These are phyloP conservation scores for Eutrema japonicum DNA, from an alignment of 345 rosid species.

Conservation along the genomic window DNA sequence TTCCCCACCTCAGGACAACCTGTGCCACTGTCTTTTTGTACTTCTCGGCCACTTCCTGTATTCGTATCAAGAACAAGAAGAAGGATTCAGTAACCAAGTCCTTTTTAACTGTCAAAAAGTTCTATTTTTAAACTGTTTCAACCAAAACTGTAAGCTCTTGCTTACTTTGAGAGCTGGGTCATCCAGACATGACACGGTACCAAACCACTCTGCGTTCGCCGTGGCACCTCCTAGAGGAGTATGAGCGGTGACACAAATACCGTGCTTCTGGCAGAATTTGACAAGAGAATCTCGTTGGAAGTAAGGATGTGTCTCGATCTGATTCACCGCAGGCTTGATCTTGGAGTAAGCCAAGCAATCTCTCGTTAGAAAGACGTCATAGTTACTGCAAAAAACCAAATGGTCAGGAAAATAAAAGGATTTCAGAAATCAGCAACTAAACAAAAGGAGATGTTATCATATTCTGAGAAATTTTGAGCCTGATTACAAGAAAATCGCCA, in stretches of 20 bases:
- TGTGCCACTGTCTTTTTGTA: conserved; percentile 78
- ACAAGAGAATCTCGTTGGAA: conserved; percentile 90
- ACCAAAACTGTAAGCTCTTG: background rate
- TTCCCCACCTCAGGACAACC: conserved; percentile 78
- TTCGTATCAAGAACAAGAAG: background rate
- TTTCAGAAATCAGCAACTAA: background rate
- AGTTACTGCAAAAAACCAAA: conserved; percentile 64
- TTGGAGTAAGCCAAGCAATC: conserved; percentile 92
- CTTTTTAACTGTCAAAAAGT: conserved; percentile 1
- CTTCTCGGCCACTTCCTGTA: conserved; percentile 75
- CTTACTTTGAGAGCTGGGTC: conserved; percentile 76
- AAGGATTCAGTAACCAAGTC: background rate
- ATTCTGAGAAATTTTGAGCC: background rate
- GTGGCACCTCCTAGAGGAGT: conserved; percentile 85
- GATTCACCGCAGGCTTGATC: conserved; percentile 97
- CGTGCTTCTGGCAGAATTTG: conserved; percentile 90
- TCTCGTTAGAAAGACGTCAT: conserved; percentile 78
- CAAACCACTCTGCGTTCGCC: conserved; percentile 77
- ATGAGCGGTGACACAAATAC: conserved; percentile 78
- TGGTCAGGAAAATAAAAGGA: background rate
- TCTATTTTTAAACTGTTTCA: background rate
- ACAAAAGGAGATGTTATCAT: background rate
- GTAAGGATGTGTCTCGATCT: conserved; percentile 89
- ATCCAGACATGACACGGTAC: conserved; percentile 76
- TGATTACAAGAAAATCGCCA: background rate